These are phyloP conservation scores for Huiozyma sinensis DNA, from an alignment of 805 yeast species.

Conservation along the genomic window DNA sequence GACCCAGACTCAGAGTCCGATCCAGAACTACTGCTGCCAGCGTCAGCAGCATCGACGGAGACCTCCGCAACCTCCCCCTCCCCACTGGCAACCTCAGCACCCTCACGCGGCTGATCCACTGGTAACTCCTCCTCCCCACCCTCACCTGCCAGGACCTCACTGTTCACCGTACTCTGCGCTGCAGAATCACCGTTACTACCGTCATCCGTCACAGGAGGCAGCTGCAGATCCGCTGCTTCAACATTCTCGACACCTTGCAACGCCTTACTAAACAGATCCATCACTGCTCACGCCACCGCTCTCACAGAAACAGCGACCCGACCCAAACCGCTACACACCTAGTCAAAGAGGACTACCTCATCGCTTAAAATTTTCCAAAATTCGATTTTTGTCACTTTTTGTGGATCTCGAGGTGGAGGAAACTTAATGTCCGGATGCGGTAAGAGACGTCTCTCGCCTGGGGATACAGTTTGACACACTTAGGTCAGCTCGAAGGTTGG, in stretches of 20 bases:
- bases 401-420: too few species aligned
- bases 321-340: too few species aligned
- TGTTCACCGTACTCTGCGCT: background rate
- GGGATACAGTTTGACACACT: too few species aligned
- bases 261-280: constrained; percentile 3
- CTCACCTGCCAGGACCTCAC: constrained; percentile 10
- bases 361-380: too few species aligned
- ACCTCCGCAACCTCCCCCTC: too few species aligned
- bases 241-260: background rate
- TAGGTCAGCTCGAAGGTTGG: too few species aligned
- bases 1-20: background rate
- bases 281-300: constrained; percentile 4
- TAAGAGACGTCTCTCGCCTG: too few species aligned
- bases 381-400: too few species aligned
- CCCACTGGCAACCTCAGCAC: constrained; percentile 3
- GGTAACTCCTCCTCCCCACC: constrained; percentile 12
- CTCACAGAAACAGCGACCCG: background rate
- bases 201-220: constrained; percentile 1
- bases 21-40: constrained; percentile 12
- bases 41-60: too few species aligned
- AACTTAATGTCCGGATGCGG: too few species aligned
- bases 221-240: constrained; percentile 4
- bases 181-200: constrained; percentile 1
- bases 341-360: too few species aligned
- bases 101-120: too few species aligned